Conservation (phyloP, 352 stramenopile species). For the Phytopythium vexans region DNA sequence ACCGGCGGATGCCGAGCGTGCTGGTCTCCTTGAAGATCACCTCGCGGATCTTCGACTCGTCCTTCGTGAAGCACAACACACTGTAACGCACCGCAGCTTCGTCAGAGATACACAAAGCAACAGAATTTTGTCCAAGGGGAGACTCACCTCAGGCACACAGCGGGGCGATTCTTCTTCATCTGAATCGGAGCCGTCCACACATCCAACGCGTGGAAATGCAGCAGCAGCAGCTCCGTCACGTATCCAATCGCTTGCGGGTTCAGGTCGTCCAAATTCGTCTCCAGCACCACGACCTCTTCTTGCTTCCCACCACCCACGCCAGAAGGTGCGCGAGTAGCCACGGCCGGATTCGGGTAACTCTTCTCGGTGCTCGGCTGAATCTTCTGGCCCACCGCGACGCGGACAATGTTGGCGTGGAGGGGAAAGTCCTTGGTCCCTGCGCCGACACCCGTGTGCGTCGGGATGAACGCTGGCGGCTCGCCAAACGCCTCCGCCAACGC, state of each 20-base stretch:
- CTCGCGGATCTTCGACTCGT: conserved; percentile 52
- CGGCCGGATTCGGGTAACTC: conserved; percentile 30
- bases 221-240: conserved; percentile 70
- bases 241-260: conserved; percentile 84
- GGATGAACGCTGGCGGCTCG: conserved; percentile 72
- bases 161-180: conserved; percentile 91
- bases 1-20: conserved; percentile 87
- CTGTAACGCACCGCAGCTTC: conserved; percentile 17
- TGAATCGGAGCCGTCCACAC: conserved; percentile 87
- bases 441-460: conserved; percentile 71
- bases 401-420: conserved; percentile 89
- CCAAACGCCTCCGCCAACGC: conserved; percentile 74
- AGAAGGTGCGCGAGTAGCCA: not conserved
- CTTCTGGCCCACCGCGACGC: conserved; percentile 76
- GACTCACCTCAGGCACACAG: conserved; percentile 61
- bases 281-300: conserved; percentile 72
- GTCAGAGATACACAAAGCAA: not conserved
- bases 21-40: conserved; percentile 83
- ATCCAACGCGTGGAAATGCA: conserved; percentile 63
- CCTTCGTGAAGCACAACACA: conserved; percentile 64
- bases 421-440: conserved; percentile 90
- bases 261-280: conserved; percentile 91
- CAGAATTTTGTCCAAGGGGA: not conserved
- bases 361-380: conserved; percentile 27
- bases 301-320: conserved; percentile 5